Evolutionary conservation across 202 grass and related monocot genomes (phyloP).

Genomic region (Tripidium arundinaceum): DNA sequence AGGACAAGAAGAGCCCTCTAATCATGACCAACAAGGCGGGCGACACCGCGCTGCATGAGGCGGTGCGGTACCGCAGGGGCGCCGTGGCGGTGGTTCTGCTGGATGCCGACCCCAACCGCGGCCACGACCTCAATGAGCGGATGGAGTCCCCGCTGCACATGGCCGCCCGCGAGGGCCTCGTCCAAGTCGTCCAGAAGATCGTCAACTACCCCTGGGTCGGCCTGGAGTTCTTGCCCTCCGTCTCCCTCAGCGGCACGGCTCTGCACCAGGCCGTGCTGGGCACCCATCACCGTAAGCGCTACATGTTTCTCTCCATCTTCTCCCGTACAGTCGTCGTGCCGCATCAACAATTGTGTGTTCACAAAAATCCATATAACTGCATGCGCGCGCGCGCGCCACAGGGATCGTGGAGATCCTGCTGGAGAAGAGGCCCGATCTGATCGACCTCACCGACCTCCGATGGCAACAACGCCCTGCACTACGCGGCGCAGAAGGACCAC

Average conservation of each 20-base stretch:
- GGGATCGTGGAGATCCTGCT: conserved; percentile 8
- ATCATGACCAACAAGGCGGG: background rate
- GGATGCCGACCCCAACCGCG: conserved; percentile 31
- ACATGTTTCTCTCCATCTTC: background rate
- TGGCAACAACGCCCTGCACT: conserved; percentile 48
- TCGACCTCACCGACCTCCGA: background rate
- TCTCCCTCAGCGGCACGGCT: conserved; percentile 40
- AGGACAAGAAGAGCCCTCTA: background rate
- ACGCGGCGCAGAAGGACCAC: conserved; percentile 41
- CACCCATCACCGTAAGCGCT: conserved; percentile 45
- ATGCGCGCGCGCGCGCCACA: background rate
- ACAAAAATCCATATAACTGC: background rate
- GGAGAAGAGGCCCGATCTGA: background rate
- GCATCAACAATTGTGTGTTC: background rate
- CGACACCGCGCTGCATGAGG: conserved; percentile 13
- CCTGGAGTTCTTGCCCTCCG: background rate
- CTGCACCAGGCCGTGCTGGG: conserved; percentile 69
- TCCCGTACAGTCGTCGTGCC: background rate
- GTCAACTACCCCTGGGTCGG: conserved; percentile 36
- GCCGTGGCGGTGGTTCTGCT: conserved; percentile 50
- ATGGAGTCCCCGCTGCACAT: conserved; percentile 64
- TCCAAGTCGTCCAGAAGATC: conserved; percentile 42
- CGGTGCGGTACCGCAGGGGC: background rate
- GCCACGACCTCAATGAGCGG: conserved; percentile 39
- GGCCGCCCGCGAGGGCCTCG: conserved; percentile 61